Percentiles rank a stretch among this genome's conserved stretches.
Evolutionary conservation across 805 yeast genomes (phyloP).

Genomic region (Wickerhamiella brachini): DNA sequence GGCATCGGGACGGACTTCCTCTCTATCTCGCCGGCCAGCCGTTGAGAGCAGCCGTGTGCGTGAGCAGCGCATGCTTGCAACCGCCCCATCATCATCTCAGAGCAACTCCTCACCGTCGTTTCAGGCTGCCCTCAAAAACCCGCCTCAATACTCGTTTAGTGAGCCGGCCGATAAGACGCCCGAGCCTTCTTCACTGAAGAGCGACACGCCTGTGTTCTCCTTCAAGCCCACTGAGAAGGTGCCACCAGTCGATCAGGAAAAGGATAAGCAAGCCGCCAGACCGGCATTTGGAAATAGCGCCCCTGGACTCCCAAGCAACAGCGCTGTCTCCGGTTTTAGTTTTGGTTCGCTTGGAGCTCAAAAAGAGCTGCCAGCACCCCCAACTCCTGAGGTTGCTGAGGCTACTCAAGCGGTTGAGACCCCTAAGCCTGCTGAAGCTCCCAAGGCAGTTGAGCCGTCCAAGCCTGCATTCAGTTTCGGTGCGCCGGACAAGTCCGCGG

Average conservation of each 20-base stretch:
- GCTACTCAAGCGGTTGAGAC: too few relatives aligned
- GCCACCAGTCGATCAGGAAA: background rate
- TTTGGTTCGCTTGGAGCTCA: background rate
- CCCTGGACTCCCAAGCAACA: too few relatives aligned
- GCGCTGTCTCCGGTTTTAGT: background rate
- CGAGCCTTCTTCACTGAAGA: background rate
- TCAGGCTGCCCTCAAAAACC: background rate
- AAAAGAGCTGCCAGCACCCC: background rate
- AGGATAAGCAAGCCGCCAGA: background rate
- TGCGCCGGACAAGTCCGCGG: background rate
- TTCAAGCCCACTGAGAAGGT: background rate
- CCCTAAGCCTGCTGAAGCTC: too few relatives aligned
- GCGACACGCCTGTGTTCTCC: background rate
- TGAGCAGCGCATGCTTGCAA: background rate
- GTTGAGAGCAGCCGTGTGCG: constrained; percentile 5
- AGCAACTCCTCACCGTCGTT: background rate
- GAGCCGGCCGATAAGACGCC: background rate
- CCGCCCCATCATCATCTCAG: background rate
- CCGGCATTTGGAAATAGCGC: background rate
- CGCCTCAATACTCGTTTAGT: background rate
- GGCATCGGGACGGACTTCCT: background rate
- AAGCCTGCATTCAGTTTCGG: constrained; percentile 4
- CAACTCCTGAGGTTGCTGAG: too few relatives aligned
- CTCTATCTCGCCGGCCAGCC: constrained; percentile 7
- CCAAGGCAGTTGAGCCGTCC: too few relatives aligned